Evolutionary conservation across 257 asterid genomes (phyloP).

Genomic region (Craterostigma plantagineum): DNA sequence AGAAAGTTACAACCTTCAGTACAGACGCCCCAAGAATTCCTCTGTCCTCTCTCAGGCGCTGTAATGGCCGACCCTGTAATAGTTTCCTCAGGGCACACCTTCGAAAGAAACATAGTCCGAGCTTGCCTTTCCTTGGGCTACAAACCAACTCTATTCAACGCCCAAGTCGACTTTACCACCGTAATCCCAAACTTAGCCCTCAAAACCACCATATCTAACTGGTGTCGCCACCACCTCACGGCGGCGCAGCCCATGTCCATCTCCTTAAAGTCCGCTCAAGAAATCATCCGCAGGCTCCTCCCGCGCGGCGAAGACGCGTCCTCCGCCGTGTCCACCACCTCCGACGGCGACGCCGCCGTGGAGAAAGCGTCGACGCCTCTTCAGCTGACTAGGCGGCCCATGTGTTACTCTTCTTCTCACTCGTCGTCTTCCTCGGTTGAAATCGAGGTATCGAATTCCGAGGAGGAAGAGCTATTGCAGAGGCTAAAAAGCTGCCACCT

Average conservation of each 20-base stretch:
- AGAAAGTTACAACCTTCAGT: constrained; percentile 17
- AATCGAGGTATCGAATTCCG: constrained; percentile 12
- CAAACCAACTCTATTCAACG: constrained; percentile 32
- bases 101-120: constrained; percentile 55
- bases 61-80: constrained; percentile 91
- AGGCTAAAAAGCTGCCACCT: constrained; percentile 44
- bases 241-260: constrained; percentile 40
- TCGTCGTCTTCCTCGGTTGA: constrained; percentile 45
- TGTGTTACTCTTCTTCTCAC: constrained; percentile 39
- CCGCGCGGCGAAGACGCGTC: constrained; percentile 8
- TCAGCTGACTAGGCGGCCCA: constrained; percentile 29
- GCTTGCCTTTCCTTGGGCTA: constrained; percentile 61
- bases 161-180: constrained; percentile 43
- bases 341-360: constrained; percentile 24
- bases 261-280: constrained; percentile 42
- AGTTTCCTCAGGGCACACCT: constrained; percentile 73
- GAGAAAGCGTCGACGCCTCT: constrained; percentile 8
- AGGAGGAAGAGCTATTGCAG: constrained; percentile 34
- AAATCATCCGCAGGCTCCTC: constrained; percentile 24
- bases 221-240: constrained; percentile 39
- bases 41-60: constrained; percentile 55
- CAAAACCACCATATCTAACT: constrained; percentile 48
- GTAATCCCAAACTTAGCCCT: constrained; percentile 81
- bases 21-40: constrained; percentile 70
- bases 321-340: constrained; percentile 24